Percentiles rank a stretch among this genome's conserved stretches.
Evolutionary conservation across 2,329 filamentous ascomycete species (phyloP).

Genomic region (Parastagonospora nodorum): DNA sequence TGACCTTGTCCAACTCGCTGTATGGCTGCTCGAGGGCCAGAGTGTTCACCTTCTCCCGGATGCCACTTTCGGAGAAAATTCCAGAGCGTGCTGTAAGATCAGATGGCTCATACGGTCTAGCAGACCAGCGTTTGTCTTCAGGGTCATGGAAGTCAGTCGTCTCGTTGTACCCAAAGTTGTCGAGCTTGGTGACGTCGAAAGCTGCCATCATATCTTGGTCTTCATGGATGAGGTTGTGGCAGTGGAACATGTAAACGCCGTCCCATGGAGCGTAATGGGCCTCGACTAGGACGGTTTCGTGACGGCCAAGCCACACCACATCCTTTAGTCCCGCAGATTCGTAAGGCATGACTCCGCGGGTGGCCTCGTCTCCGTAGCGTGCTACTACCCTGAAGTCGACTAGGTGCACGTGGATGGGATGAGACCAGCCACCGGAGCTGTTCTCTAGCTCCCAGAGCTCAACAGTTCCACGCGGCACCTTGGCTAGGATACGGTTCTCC

Average conservation of each 20-base stretch:
- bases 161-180: conserved; percentile 34
- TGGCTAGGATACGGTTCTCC: conserved; percentile 40
- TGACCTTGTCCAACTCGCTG: conserved; percentile 24
- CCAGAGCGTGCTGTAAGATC: conserved; percentile 18
- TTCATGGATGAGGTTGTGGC: conserved; percentile 53
- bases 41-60: conserved; percentile 4
- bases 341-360: conserved; percentile 47
- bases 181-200: conserved; percentile 48
- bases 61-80: conserved; percentile 15
- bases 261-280: conserved; percentile 45
- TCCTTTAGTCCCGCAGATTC: conserved; percentile 62
- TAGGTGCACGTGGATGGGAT: conserved; percentile 63
- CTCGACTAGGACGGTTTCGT: conserved; percentile 47
- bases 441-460: conserved; percentile 52
- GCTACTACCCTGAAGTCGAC: conserved; percentile 60
- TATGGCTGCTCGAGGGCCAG: conserved; percentile 29
- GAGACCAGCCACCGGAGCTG: conserved; percentile 56
- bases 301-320: conserved; percentile 59
- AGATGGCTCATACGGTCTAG: conserved; percentile 14
- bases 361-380: conserved; percentile 43
- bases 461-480: conserved; percentile 37
- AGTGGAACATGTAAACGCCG: conserved; percentile 56
- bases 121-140: conserved; percentile 23
- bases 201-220: conserved; percentile 52
- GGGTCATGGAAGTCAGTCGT: conserved; percentile 35